These are phyloP conservation scores for Ostreobium quekettii DNA, from an alignment of 139 green algal species.

Conservation along the genomic window DNA sequence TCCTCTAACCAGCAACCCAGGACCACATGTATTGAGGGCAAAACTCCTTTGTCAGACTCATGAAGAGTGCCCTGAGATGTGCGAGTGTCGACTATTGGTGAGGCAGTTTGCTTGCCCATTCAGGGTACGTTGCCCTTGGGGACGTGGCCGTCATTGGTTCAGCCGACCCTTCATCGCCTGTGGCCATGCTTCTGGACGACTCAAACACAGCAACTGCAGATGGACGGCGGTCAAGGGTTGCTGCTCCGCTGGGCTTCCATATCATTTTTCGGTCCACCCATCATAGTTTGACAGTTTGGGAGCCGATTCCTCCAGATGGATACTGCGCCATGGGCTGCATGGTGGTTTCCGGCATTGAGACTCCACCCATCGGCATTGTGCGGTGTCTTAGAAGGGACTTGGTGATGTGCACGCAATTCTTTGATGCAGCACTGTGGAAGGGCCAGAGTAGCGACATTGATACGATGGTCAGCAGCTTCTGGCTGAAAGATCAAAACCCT, in stretches of 20 bases:
- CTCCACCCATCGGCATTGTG: conserved; percentile 44
- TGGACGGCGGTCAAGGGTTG: conserved; percentile 24
- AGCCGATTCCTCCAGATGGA: conserved; percentile 53
- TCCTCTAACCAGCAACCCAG: not conserved
- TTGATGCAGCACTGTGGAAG: too few relatives aligned
- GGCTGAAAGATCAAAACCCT: too few relatives aligned
- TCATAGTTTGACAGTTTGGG: conserved; percentile 62
- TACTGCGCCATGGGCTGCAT: conserved; percentile 56
- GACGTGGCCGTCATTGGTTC: not conserved
- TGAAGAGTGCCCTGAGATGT: not conserved
- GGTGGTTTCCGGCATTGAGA: conserved; percentile 50
- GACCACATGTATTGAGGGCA: not conserved
- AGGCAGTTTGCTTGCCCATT: not conserved
- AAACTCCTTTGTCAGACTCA: not conserved
- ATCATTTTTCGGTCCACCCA: conserved; percentile 67
- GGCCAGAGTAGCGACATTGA: too few relatives aligned
- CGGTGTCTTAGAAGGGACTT: conserved; percentile 56
- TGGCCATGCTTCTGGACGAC: conserved; percentile 26
- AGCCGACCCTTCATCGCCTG: not conserved
- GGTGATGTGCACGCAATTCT: too few relatives aligned
- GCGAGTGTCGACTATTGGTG: not conserved
- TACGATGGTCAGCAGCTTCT: too few relatives aligned
- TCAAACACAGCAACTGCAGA: conserved; percentile 2
- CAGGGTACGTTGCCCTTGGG: not conserved
- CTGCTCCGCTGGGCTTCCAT: conserved; percentile 40